A percentile compares a stretch with the other conserved stretches of the same genome.
These are phyloP conservation scores for Botrytis sinoallii DNA, from an alignment of 2,329 filamentous ascomycete genomes.

Conservation along the genomic window DNA sequence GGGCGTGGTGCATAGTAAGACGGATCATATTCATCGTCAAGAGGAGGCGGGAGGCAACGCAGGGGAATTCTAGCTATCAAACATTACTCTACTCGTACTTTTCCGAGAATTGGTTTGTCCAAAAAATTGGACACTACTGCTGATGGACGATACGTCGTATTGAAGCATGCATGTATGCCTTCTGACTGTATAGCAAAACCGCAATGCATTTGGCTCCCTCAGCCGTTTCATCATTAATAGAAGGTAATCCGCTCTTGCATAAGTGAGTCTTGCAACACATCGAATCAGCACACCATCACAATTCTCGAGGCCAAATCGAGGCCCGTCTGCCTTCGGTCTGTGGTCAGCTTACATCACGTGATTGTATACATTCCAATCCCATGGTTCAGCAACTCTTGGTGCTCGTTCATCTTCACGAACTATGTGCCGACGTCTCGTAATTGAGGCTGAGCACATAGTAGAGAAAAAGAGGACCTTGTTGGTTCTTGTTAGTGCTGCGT, in stretches of 20 bases:
- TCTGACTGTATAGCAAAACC: neutral
- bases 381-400: neutral
- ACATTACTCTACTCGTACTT: neutral
- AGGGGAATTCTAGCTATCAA: neutral
- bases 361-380: neutral
- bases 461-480: neutral
- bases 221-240: conserved; percentile 6
- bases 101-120: neutral
- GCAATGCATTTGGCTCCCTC: neutral
- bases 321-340: conserved; percentile 12
- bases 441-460: neutral
- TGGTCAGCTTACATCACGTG: conserved; percentile 18
- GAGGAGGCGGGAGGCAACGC: neutral
- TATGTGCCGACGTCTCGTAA: neutral
- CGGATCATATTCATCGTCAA: neutral
- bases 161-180: neutral
- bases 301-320: conserved; percentile 17
- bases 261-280: neutral
- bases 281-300: conserved; percentile 8
- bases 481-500: neutral
- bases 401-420: neutral
- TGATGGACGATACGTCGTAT: neutral
- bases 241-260: conserved; percentile 2
- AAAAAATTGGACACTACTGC: neutral
- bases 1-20: conserved; percentile 13